phyloP scores from a whole-genome alignment of 176 grass and related monocot genomes.

The Musa itinerans region DNA sequence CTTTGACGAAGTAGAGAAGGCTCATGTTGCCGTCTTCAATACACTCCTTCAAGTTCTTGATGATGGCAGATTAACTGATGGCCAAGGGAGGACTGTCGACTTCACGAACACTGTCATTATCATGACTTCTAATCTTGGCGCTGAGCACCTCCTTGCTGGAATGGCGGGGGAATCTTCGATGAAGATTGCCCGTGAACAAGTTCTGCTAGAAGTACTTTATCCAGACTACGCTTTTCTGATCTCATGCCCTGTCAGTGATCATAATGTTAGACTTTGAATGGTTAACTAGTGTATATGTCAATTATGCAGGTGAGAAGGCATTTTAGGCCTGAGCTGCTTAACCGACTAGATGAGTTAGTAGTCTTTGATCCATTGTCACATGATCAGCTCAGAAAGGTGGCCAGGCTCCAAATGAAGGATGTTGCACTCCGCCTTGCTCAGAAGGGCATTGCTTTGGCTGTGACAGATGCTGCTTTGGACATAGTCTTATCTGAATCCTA shows the following conservation, averaged over 20 bases:
- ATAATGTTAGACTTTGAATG: background rate
- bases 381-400: constrained; percentile 83
- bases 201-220: constrained; percentile 60
- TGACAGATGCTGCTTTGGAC: constrained; percentile 80
- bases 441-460: constrained; percentile 67
- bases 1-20: constrained; percentile 96
- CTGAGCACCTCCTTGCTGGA: constrained; percentile 78
- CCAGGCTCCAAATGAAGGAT: constrained; percentile 91
- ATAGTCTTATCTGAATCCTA: constrained; percentile 68
- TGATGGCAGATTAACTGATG: constrained; percentile 79
- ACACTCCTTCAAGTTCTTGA: constrained; percentile 94
- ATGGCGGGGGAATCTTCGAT: constrained; percentile 74
- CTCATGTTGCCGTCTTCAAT: constrained; percentile 84
- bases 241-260: background rate
- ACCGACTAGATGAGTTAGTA: constrained; percentile 84
- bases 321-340: constrained; percentile 86
- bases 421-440: constrained; percentile 78
- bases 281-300: background rate
- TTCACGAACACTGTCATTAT: constrained; percentile 94
- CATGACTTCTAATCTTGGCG: constrained; percentile 98
- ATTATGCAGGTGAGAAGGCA: constrained; percentile 70
- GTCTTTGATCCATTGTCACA: constrained; percentile 80
- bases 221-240: too few relatives aligned
- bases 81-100: constrained; percentile 84
- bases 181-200: constrained; percentile 59